phyloP scores from a whole-genome alignment of 129 eudicot species.

The Glebionis coronaria region DNA sequence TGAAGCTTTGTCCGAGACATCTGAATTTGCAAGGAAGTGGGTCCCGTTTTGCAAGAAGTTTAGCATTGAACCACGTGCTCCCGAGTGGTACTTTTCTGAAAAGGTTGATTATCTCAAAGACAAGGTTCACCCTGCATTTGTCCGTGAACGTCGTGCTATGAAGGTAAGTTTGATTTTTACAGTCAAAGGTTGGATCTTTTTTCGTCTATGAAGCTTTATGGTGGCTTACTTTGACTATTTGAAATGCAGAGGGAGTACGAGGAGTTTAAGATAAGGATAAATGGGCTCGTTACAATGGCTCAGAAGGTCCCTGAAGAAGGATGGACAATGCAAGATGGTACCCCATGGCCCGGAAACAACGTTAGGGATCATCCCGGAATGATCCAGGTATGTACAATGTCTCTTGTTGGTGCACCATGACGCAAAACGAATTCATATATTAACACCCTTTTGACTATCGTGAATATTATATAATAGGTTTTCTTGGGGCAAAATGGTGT shows the following conservation, averaged over 20 bases:
- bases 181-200: neutral
- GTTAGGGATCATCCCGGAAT: constrained; percentile 98
- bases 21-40: constrained; percentile 94
- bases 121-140: constrained; percentile 88
- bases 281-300: constrained; percentile 88
- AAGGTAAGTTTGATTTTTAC: constrained; percentile 41
- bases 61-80: constrained; percentile 91
- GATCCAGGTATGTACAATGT: constrained; percentile 57
- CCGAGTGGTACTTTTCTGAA: constrained; percentile 89
- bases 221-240: constrained; percentile 11
- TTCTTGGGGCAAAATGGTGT: constrained; percentile 80
- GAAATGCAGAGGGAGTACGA: constrained; percentile 82
- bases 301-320: constrained; percentile 97
- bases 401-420: neutral
- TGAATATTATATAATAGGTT: constrained; percentile 37
- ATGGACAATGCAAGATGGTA: constrained; percentile 97
- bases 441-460: neutral
- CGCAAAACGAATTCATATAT: neutral
- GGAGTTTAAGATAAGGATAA: constrained; percentile 81
- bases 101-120: constrained; percentile 87
- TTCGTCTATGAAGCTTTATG: neutral
- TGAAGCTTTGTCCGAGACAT: constrained; percentile 89
- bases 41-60: constrained; percentile 92
- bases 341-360: constrained; percentile 90
- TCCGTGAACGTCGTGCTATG: constrained; percentile 95